Base-by-base conservation (phyloP, 257 asterid genomes). In the Osmanthus fragrans region DNA sequence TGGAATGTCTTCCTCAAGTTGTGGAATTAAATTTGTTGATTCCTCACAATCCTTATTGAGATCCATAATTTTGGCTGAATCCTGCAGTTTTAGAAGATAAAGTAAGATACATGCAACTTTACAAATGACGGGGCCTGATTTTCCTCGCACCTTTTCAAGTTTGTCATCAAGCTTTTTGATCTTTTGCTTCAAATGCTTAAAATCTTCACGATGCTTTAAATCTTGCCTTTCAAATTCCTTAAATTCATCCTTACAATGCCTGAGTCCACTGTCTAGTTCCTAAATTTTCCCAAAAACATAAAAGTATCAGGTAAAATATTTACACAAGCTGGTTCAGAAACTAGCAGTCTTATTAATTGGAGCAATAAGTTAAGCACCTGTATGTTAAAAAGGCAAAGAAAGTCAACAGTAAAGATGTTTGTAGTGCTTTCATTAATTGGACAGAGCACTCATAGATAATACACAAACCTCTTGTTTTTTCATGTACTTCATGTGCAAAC, bases 191-290 rank as follows among this genome's bases (percentile, higher is more conserved):
- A 90, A 73, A 80, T 96, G 97, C 87, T 88, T 91, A 77, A 86
- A 83, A 83, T 93, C 97, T 82, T 92, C 97, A 27, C 94, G 92
- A 65, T 93, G 85, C 77, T 96, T 92, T 82, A 92, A 82, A 80
- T 96, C 98, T 86, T 90, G 97, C 87, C 99, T 89, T 87, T 93
- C 98, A 80, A 87, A 96, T 81, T 93, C 99, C 92, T 93, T 92
- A 82, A 96, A 89, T 75, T 93, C 92, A 13, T 90, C 97, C 85
- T 84, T 93, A 88, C 93, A 83, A 66, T 40, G 80, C 85, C 93
- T 81, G 77, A 93, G 86, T 30, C 67, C 85, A 73, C 80, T 75
- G 79, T 89, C 98, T 32, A 96, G 92, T 80, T 90, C 99, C 99
- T 95, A 82, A 73, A 69, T 63, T 71, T 81, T 60, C 47, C 71